phyloP scores from a whole-genome alignment of 129 eudicot species.

The Artemisia tridentata region DNA sequence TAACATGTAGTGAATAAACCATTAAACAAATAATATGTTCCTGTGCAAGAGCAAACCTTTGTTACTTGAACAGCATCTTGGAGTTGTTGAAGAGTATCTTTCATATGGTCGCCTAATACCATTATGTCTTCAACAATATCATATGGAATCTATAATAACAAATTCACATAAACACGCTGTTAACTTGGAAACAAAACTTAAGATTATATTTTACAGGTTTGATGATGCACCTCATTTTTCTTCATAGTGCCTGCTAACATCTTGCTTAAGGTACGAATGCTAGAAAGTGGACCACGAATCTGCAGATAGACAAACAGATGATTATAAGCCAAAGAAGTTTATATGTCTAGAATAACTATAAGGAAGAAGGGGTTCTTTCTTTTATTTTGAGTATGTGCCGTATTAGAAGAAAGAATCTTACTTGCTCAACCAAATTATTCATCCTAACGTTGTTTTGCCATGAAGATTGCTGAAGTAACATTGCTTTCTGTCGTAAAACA shows the following conservation, averaged over 20 bases:
- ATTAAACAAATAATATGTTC: background rate
- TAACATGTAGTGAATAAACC: background rate
- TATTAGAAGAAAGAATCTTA: constrained; percentile 41
- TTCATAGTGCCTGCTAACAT: constrained; percentile 69
- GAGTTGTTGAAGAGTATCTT: constrained; percentile 81
- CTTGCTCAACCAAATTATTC: constrained; percentile 94
- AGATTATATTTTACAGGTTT: constrained; percentile 11
- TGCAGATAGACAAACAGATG: constrained; percentile 34
- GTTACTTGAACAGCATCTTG: constrained; percentile 94
- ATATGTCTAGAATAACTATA: constrained; percentile 2
- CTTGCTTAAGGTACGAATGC: constrained; percentile 82
- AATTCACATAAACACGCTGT: constrained; percentile 21
- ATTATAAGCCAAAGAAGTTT: constrained; percentile 5
- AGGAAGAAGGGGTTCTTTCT: background rate
- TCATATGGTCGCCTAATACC: constrained; percentile 74
- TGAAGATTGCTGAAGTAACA: constrained; percentile 91
- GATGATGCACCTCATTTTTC: constrained; percentile 70
- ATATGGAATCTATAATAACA: constrained; percentile 58
- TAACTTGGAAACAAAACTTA: constrained; percentile 7
- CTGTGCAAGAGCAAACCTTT: constrained; percentile 55
- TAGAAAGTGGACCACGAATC: constrained; percentile 95
- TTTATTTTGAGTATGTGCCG: background rate
- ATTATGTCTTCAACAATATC: constrained; percentile 87
- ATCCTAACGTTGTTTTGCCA: constrained; percentile 96
- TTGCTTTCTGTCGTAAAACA: constrained; percentile 65